phyloP scores from a whole-genome alignment of 2,329 filamentous ascomycete genomes.

The Plenodomus tracheiphilus region DNA sequence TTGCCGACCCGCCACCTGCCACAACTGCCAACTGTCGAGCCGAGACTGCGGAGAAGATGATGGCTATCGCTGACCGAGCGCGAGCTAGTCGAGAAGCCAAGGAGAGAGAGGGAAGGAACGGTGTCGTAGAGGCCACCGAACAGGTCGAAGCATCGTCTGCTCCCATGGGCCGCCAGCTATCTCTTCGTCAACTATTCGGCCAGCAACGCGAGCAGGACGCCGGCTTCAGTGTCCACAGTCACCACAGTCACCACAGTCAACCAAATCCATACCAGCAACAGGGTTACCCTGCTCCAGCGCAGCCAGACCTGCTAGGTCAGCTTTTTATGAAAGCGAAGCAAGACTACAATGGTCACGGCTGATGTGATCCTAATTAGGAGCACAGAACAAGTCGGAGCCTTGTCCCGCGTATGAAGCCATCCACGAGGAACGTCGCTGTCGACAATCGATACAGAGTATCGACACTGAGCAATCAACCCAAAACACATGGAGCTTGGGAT shows the following conservation, averaged over 20 bases:
- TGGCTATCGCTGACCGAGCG: conserved; percentile 58
- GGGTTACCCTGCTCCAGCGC: conserved; percentile 22
- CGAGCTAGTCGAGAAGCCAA: conserved; percentile 52
- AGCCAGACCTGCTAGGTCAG: conserved; percentile 37
- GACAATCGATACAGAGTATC: neutral
- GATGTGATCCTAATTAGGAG: conserved; percentile 12
- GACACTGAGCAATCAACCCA: neutral
- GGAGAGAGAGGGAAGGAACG: conserved; percentile 26
- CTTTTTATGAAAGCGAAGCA: conserved; percentile 43
- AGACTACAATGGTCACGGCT: conserved; percentile 38
- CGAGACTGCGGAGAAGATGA: conserved; percentile 58
- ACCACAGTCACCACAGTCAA: conserved; percentile 49
- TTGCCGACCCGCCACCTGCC: conserved; percentile 60
- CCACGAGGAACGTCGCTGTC: neutral
- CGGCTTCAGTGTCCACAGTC: conserved; percentile 54
- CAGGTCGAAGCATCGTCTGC: conserved; percentile 41
- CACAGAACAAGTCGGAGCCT: neutral
- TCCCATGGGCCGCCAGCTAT: conserved; percentile 58
- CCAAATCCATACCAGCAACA: conserved; percentile 12
- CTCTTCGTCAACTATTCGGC: conserved; percentile 58
- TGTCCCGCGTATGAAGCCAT: neutral
- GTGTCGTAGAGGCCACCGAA: conserved; percentile 21
- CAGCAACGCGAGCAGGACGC: conserved; percentile 58
- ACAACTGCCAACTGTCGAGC: conserved; percentile 57
- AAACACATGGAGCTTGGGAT: neutral